A percentile compares a stretch with the other conserved stretches of the same genome.
phyloP scores from a whole-genome alignment of 192 early-diverging fungal genomes.

The Podila clonocystis region DNA sequence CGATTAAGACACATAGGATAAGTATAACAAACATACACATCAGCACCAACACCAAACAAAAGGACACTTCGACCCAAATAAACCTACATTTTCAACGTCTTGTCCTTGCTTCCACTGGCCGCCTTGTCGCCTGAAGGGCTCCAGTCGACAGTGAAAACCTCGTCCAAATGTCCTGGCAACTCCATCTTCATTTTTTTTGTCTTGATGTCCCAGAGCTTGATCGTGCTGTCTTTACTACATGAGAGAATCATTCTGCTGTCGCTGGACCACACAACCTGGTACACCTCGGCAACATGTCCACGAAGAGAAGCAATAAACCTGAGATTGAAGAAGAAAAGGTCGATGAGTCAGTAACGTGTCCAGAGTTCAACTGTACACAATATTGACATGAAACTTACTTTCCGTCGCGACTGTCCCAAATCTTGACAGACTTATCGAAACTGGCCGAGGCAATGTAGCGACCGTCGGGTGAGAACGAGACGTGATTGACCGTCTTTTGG shows the following conservation, averaged over 20 bases:
- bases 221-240: slow-evolving; percentile 89
- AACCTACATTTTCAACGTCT: slow-evolving; percentile 86
- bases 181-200: slow-evolving; percentile 92
- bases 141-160: slow-evolving; percentile 97
- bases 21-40: background rate
- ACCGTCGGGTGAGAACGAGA: slow-evolving; percentile 94
- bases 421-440: slow-evolving; percentile 97
- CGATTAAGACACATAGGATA: background rate
- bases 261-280: slow-evolving; percentile 94
- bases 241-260: slow-evolving; percentile 94
- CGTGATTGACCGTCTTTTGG: slow-evolving; percentile 95
- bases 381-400: slow-evolving; percentile 49
- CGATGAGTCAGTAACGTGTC: no score
- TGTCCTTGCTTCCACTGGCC: slow-evolving; percentile 94
- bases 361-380: no score
- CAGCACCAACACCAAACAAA: background rate
- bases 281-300: slow-evolving; percentile 96
- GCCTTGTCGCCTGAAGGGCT: slow-evolving; percentile 91
- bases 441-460: slow-evolving; percentile 88
- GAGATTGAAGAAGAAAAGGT: background rate
- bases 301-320: slow-evolving; percentile 89
- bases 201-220: slow-evolving; percentile 95
- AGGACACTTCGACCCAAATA: background rate
- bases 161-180: slow-evolving; percentile 96
- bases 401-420: slow-evolving; percentile 94